Evolutionary conservation across 805 yeast species (phyloP).

Genomic region (Saturnispora gosingensis): DNA sequence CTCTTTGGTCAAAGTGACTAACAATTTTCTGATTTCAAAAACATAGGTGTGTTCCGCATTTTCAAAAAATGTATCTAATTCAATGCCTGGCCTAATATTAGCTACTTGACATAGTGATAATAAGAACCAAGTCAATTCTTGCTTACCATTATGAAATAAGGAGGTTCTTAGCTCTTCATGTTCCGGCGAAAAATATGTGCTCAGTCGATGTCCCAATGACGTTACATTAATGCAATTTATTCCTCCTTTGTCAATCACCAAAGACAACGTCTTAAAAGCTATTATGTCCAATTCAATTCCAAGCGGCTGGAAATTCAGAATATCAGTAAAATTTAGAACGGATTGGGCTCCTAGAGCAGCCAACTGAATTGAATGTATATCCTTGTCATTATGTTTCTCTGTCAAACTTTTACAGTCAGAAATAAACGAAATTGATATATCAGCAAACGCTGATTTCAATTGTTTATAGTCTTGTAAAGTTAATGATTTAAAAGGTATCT

Average conservation of each 20-base stretch:
- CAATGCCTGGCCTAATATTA: not conserved
- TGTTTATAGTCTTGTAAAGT: not conserved
- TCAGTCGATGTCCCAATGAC: not conserved
- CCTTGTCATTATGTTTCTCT: not conserved
- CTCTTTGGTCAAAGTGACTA: not conserved
- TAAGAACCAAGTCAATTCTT: slow-evolving; percentile 1
- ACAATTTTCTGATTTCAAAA: not conserved
- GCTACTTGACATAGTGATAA: slow-evolving; percentile 3
- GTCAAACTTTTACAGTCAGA: not conserved
- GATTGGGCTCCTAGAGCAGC: slow-evolving; percentile 1
- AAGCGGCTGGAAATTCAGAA: not conserved
- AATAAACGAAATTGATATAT: not conserved
- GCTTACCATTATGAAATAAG: slow-evolving; percentile 5
- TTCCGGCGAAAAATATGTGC: not conserved
- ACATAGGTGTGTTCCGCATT: not conserved
- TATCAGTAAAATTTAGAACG: slow-evolving; percentile 4
- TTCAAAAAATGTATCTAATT: not conserved
- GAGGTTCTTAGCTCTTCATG: slow-evolving; percentile 5
- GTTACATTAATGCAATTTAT: not conserved
- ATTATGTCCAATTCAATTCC: not conserved
- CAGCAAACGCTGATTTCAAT: not conserved
- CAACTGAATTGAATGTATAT: not conserved
- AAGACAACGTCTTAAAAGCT: not conserved
- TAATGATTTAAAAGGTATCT: not conserved
- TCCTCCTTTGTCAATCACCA: not conserved